Evolutionary conservation across 257 asterid species (phyloP), one percentile per base, ranked within the genome.

Genomic region (Forsythia suspensa): DNA sequence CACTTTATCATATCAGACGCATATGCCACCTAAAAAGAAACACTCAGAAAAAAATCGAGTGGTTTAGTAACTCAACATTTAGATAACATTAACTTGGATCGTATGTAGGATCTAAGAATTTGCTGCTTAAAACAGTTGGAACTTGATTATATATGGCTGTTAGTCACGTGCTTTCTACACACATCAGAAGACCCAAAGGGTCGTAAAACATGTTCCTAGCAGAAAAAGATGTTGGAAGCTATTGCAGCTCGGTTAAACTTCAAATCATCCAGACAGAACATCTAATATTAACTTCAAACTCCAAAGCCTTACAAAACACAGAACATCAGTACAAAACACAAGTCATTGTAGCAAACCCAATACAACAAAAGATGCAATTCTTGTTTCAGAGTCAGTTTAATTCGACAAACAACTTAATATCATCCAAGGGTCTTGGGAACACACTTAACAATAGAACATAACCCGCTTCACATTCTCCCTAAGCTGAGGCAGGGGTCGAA

Each of bases 391-490:
- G 13, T 57, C 66, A 57, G 36, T 57, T 9, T 36, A 59, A 3
- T 8, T 8, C 36, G 36, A 59, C 37, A 59, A 59, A 59, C 67
- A 6, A 6, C 24, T n/a, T n/a, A 57, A 29, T 7, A 57, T 7
- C 11, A 57, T 57, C 66, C 36, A 20, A 20, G 8, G 12, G 11
- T 57, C 66, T 57, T 6, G 36, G 11, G 9, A 57, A 18, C 66
- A n/a, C 10, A 71, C 13, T 46, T 46, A 83, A 61, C 86, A 83
- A 42, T 83, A 83, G 44, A 83, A 83, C 86, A 83, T 83, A 3
- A 83, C 86, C 65, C 83, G 48, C 78, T 83, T 83, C 48, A 83
- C 86, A 44, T 79, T 83, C 20, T 80, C 84, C 61, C 79, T 80
- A 4, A 83, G 76, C 41, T 59, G 79, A 38, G 86, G 86, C 20